Evolutionary conservation across 129 eudicot species (phyloP), one percentile per base, ranked within the genome.

Genomic region (Lonicera japonica): DNA sequence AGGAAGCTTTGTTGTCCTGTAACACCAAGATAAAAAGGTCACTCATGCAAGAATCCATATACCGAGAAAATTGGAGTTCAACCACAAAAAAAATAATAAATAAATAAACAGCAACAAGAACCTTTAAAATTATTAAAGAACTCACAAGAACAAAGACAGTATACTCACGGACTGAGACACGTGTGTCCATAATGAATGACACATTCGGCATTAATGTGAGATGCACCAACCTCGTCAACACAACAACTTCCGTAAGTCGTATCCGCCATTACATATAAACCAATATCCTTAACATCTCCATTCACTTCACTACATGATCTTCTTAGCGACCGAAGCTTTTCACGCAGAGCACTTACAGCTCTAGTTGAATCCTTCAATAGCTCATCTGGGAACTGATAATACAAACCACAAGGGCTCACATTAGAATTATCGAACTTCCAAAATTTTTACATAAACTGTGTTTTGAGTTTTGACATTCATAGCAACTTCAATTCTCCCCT

Each of bases 241-340:
- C 99, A 94, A 70, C 99, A 94, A 65, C 95, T 94, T 13, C 99
- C 96, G 23, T 85, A 94, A 5, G 95, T 75, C 17, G 96, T 88
- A 78, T 94, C 99, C n/a, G 96, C 99, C 99, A 94, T 85, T 23
- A 88, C 94, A 62, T 85, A 94, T 79, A 94, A 70, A 52, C 91
- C 86, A 63, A 84, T 29, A 63, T 66, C 74, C 73, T 53, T 71
- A 21, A 58, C 70, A 19, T 69, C 58, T 51, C 65, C 67, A 41
- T 56, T 48, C 10, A 20, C 66, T 22, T 57, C 70, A 23, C 56
- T 24, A 62, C 46, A 22, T 46, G 54, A 19, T 22, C 19, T 19
- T 52, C 2, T 17, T 1, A 64, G 58, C 5, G 64, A 63, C 12
- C 75, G 46, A 50, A 91, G 77, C 83, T 88, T 85, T 23, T 53